A percentile compares a stretch with the other conserved stretches of the same genome.
phyloP scores from a whole-genome alignment of 1,284 basidiomycete genomes.

The Fomitopsis betulina region DNA sequence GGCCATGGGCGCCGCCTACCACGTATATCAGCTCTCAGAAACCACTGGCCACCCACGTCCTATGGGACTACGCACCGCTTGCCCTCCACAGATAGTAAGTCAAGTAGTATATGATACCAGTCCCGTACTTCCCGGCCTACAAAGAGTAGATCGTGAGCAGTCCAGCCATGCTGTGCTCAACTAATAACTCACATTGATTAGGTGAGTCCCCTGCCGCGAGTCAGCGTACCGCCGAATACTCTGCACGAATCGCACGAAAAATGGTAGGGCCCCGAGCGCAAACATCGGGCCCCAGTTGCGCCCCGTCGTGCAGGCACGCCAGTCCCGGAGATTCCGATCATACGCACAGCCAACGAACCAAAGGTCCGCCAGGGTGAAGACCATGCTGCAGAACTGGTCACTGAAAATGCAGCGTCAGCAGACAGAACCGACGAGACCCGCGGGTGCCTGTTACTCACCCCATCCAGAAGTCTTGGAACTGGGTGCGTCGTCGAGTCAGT shows the following conservation, averaged over 20 bases:
- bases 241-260: constrained; percentile 76
- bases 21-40: neutral
- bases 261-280: constrained; percentile 54
- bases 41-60: neutral
- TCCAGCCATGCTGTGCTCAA: neutral
- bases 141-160: too few species aligned
- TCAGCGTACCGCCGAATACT: constrained; percentile 85
- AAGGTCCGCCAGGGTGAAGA: constrained; percentile 70
- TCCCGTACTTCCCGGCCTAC: constrained; percentile 78
- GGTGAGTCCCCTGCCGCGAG: constrained; percentile 68
- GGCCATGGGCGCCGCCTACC: constrained; percentile 34
- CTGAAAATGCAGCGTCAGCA: constrained; percentile 33
- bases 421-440: too few species aligned
- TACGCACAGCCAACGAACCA: constrained; percentile 77
- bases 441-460: constrained; percentile 38
- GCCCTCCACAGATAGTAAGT: constrained; percentile 76
- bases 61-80: constrained; percentile 39
- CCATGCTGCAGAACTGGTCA: constrained; percentile 80
- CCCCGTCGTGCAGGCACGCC: constrained; percentile 37
- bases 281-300: constrained; percentile 58
- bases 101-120: constrained; percentile 59
- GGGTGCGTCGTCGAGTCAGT: neutral
- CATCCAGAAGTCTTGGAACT: constrained; percentile 83
- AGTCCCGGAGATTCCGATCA: constrained; percentile 44
- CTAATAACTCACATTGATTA: constrained; percentile 57